These are phyloP conservation scores for Cymbidium sinense DNA, from an alignment of 106 monocot genomes.

Conservation along the genomic window DNA sequence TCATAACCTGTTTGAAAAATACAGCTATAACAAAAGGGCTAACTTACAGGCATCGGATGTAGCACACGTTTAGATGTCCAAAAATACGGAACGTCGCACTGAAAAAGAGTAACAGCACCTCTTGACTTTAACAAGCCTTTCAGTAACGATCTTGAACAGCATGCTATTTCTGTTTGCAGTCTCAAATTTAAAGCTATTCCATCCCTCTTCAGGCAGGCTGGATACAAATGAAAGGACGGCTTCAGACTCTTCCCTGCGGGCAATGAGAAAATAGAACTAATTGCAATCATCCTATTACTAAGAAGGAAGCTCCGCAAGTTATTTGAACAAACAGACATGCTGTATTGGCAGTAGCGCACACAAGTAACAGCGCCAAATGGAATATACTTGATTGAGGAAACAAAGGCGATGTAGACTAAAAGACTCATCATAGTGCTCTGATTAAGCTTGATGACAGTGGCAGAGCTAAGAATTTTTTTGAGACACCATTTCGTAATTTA, in stretches of 20 bases:
- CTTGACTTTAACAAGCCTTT: background rate
- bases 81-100: background rate
- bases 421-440: too few relatives aligned
- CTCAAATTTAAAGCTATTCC: constrained; percentile 66
- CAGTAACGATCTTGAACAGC: background rate
- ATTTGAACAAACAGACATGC: too few relatives aligned
- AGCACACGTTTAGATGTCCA: background rate
- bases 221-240: constrained; percentile 60
- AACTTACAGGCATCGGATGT: too few relatives aligned
- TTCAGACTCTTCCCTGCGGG: constrained; percentile 56
- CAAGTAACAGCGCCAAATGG: background rate
- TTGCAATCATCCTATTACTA: background rate
- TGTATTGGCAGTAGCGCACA: too few relatives aligned
- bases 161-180: constrained; percentile 54
- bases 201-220: constrained; percentile 50
- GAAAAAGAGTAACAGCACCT: background rate
- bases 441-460: too few relatives aligned
- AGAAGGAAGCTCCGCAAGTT: too few relatives aligned
- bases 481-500: too few relatives aligned
- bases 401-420: background rate
- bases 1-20: too few relatives aligned
- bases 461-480: too few relatives aligned
- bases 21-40: too few relatives aligned
- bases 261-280: background rate
- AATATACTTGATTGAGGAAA: background rate